These are phyloP conservation scores for Scheffersomyces illinoinensis DNA, from an alignment of 1,139 yeast genomes.

Conservation along the genomic window DNA sequence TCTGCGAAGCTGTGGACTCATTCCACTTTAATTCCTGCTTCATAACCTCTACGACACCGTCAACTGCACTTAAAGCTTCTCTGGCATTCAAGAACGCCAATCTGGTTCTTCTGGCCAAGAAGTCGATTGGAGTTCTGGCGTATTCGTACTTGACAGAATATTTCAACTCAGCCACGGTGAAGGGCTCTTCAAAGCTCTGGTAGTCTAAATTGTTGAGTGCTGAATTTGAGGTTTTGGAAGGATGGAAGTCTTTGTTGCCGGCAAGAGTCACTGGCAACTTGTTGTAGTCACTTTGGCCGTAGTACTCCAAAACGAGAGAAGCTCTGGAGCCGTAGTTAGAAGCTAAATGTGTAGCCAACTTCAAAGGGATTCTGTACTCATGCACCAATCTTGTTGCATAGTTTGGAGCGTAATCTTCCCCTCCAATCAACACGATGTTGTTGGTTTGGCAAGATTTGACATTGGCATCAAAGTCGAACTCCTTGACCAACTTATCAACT, in stretches of 20 bases:
- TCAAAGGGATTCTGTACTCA: slow-evolving; percentile 70
- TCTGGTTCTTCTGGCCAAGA: slow-evolving; percentile 91
- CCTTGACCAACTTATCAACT: slow-evolving; percentile 68
- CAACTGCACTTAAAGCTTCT: slow-evolving; percentile 80
- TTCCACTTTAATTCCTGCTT: slow-evolving; percentile 79
- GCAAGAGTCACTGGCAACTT: slow-evolving; percentile 67
- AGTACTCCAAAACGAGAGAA: slow-evolving; percentile 70
- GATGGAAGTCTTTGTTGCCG: slow-evolving; percentile 33
- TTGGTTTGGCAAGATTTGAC: slow-evolving; percentile 62
- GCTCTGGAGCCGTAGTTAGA: slow-evolving; percentile 91
- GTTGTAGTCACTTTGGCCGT: slow-evolving; percentile 52
- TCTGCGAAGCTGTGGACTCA: slow-evolving; percentile 54
- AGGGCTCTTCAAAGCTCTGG: slow-evolving; percentile 75
- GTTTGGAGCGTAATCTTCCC: slow-evolving; percentile 64
- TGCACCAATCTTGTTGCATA: slow-evolving; percentile 81
- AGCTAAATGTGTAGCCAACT: slow-evolving; percentile 79
- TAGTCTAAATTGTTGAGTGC: slow-evolving; percentile 41
- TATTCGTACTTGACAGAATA: slow-evolving; percentile 84
- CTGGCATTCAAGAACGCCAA: slow-evolving; percentile 88
- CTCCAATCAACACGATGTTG: slow-evolving; percentile 70
- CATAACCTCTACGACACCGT: slow-evolving; percentile 85
- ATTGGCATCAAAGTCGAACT: slow-evolving; percentile 39
- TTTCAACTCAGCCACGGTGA: slow-evolving; percentile 87
- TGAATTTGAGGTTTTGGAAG: slow-evolving; percentile 35
- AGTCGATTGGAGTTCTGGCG: slow-evolving; percentile 84